These are phyloP conservation scores for Saturnispora galanensis DNA, from an alignment of 805 yeast species.

Conservation along the genomic window DNA sequence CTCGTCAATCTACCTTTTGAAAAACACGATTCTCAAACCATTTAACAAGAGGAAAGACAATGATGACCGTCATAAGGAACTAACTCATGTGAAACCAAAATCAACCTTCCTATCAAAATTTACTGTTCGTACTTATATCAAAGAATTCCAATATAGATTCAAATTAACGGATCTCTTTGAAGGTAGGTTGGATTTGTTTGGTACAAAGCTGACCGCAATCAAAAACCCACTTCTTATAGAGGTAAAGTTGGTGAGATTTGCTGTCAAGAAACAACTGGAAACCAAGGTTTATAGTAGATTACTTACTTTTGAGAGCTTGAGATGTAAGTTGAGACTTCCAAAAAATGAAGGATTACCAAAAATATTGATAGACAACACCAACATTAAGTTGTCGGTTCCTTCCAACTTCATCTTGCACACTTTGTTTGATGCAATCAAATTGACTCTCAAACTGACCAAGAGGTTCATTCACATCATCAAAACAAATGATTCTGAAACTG, in stretches of 20 bases:
- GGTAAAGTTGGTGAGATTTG: constrained; percentile 7
- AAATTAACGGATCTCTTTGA: constrained; percentile 41
- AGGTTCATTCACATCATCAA: constrained; percentile 47
- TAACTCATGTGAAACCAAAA: background rate
- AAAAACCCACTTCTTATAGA: constrained; percentile 9
- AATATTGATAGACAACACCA: constrained; percentile 20
- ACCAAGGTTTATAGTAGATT: constrained; percentile 6
- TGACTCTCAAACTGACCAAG: constrained; percentile 53
- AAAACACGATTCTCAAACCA: constrained; percentile 26
- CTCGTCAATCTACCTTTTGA: constrained; percentile 36
- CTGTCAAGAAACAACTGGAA: constrained; percentile 7
- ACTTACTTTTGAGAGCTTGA: constrained; percentile 9
- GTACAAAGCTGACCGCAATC: constrained; percentile 13
- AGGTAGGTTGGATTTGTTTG: constrained; percentile 35
- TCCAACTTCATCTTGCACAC: constrained; percentile 65
- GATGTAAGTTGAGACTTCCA: constrained; percentile 9
- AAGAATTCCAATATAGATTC: constrained; percentile 16
- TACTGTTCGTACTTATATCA: constrained; percentile 8
- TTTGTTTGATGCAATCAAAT: constrained; percentile 69
- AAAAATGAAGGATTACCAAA: background rate
- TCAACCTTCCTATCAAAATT: background rate
- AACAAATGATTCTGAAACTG: constrained; percentile 27
- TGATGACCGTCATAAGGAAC: background rate
- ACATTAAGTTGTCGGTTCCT: constrained; percentile 52
- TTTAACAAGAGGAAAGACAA: background rate